These are phyloP conservation scores for Escovopsis sp. DNA, from an alignment of 2,329 filamentous ascomycete genomes.

Conservation along the genomic window DNA sequence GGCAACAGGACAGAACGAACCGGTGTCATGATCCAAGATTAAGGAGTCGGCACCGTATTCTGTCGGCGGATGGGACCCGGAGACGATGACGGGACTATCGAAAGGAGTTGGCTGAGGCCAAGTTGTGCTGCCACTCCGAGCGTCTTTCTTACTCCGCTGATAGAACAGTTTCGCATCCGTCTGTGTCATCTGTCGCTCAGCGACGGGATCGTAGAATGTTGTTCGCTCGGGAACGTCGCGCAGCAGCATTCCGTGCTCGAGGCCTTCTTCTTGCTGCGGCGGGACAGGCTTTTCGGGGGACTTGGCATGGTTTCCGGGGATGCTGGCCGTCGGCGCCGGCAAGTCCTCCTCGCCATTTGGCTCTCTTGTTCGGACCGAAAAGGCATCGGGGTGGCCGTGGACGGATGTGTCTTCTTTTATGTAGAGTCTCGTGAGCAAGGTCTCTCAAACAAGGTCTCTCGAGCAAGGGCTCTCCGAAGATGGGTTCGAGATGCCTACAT, in stretches of 20 bases:
- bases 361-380: constrained; percentile 14
- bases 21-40: constrained; percentile 15
- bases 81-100: constrained; percentile 29
- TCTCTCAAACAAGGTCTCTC: neutral
- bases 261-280: constrained; percentile 16
- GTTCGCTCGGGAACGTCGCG: constrained; percentile 53
- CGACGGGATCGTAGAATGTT: constrained; percentile 83
- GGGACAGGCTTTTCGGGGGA: constrained; percentile 8
- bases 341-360: constrained; percentile 16
- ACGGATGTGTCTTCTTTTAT: constrained; percentile 1
- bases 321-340: constrained; percentile 10
- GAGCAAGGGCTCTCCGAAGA: neutral
- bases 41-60: constrained; percentile 23
- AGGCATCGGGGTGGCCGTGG: constrained; percentile 2
- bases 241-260: constrained; percentile 41
- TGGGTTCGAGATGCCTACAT: no score
- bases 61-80: constrained; percentile 19
- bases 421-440: neutral
- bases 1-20: constrained; percentile 5
- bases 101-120: constrained; percentile 29
- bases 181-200: constrained; percentile 88
- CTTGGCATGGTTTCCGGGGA: constrained; percentile 10
- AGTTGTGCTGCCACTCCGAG: constrained; percentile 20
- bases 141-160: constrained; percentile 64
- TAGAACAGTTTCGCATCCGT: constrained; percentile 94